A percentile compares a stretch with the other conserved stretches of the same genome.
Evolutionary conservation across 2,329 filamentous ascomycete species (phyloP).

Genomic region (Xylariales sp.): DNA sequence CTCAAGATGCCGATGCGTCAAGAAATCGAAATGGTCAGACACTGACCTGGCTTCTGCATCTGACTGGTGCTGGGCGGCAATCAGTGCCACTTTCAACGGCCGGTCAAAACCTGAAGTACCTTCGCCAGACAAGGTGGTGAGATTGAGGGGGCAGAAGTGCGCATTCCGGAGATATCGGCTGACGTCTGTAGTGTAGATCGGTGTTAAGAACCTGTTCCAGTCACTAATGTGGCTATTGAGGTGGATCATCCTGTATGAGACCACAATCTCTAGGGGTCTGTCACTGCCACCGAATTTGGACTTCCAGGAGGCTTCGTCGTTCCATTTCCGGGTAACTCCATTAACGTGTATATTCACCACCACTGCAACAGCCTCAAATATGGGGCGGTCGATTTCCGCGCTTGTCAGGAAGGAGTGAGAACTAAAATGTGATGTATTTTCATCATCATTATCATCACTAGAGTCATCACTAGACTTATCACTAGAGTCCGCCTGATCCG

Average conservation of each 20-base stretch:
- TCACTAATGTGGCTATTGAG: too few species aligned
- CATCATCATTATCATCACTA: too few species aligned
- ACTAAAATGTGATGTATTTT: too few species aligned
- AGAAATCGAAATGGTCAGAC: slow-evolving; percentile 4
- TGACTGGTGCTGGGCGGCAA: background rate
- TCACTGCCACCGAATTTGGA: too few species aligned
- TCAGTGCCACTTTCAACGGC: too few species aligned
- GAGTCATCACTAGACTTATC: too few species aligned
- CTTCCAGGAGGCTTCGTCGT: background rate
- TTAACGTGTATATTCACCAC: background rate
- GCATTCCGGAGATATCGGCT: background rate
- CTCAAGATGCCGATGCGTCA: slow-evolving; percentile 6
- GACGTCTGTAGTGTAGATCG: background rate
- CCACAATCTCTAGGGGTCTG: background rate
- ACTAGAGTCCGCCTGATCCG: background rate
- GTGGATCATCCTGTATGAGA: background rate
- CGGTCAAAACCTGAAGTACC: too few species aligned
- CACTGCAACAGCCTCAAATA: too few species aligned
- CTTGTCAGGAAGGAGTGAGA: too few species aligned
- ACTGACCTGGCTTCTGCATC: background rate
- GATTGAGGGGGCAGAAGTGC: background rate
- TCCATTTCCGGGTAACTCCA: background rate
- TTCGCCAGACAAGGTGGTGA: too few species aligned
- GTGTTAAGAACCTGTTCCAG: background rate
- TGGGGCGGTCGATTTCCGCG: too few species aligned